Conservation (phyloP, 176 grass and related monocot genomes). For the Paspalum notatum region DNA sequence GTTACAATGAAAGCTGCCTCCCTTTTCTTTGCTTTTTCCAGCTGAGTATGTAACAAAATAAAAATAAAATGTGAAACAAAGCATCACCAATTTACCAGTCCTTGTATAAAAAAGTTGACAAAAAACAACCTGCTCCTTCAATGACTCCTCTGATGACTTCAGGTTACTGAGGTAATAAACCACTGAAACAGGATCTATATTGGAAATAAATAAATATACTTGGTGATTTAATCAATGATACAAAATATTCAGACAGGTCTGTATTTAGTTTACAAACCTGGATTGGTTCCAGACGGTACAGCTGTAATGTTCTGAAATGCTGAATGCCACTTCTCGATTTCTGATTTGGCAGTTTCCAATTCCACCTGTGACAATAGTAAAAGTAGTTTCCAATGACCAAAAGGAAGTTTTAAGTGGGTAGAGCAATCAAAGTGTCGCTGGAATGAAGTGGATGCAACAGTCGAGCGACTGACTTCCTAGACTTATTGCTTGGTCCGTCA, state of each 20-base stretch:
- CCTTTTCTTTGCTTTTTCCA: constrained; percentile 99
- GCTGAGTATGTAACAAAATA: constrained; percentile 58
- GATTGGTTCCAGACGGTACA: constrained; percentile 61
- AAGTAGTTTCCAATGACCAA: constrained; percentile 8
- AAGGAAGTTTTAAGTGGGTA: not conserved
- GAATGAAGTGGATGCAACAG: constrained; percentile 10
- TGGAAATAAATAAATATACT: constrained; percentile 35
- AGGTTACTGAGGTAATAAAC: constrained; percentile 81
- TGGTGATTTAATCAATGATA: constrained; percentile 7
- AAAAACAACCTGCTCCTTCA: constrained; percentile 85
- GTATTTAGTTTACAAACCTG: constrained; percentile 57
- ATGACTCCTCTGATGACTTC: constrained; percentile 94
- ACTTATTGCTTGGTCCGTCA: not conserved
- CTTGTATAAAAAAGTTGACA: not conserved
- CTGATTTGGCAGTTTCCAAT: constrained; percentile 73
- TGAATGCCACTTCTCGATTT: constrained; percentile 95
- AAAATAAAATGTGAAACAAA: constrained; percentile 16
- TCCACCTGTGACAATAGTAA: constrained; percentile 56
- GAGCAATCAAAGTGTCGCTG: not conserved
- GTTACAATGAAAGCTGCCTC: constrained; percentile 98
- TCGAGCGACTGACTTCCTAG: not conserved
- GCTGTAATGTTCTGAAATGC: constrained; percentile 83
- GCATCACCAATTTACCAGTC: constrained; percentile 12
- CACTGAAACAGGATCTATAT: constrained; percentile 79
- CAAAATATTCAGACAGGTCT: constrained; percentile 16